Percentiles rank a stretch among this genome's conserved stretches.
phyloP scores from a whole-genome alignment of 306 rosid genomes.

The Leucaena leucocephala region DNA sequence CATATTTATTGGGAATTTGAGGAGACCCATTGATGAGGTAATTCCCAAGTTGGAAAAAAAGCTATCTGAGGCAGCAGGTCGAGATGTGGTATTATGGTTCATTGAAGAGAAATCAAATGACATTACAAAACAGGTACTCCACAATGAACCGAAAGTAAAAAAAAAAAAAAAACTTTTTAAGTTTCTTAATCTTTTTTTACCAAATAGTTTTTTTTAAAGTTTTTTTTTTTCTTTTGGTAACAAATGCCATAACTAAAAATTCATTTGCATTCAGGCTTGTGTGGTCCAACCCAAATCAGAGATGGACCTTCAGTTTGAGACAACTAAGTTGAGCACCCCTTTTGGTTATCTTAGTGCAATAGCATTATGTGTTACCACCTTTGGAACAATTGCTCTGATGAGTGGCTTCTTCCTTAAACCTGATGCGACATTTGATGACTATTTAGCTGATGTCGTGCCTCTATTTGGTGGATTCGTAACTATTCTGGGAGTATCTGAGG shows the following conservation, averaged over 20 bases:
- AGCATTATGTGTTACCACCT: slow-evolving; percentile 71
- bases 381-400: slow-evolving; percentile 86
- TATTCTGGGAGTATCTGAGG: slow-evolving; percentile 97
- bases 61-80: slow-evolving; percentile 78
- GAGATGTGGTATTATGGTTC: slow-evolving; percentile 86
- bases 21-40: slow-evolving; percentile 87
- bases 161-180: not conserved
- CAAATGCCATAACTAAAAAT: not conserved
- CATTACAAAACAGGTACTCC: slow-evolving; percentile 77
- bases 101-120: slow-evolving; percentile 86
- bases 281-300: slow-evolving; percentile 96
- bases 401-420: slow-evolving; percentile 96
- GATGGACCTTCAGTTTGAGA: slow-evolving; percentile 87
- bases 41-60: slow-evolving; percentile 86
- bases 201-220: not conserved
- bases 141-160: not conserved
- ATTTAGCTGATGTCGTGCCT: slow-evolving; percentile 76
- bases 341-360: slow-evolving; percentile 77
- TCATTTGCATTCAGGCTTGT: slow-evolving; percentile 60
- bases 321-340: slow-evolving; percentile 77
- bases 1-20: slow-evolving; percentile 84
- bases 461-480: slow-evolving; percentile 83
- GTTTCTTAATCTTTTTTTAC: not conserved
- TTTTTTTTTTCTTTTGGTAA: slow-evolving; percentile 16
- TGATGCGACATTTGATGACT: slow-evolving; percentile 82